Evolutionary conservation across 1,284 basidiomycete genomes (phyloP).

Genomic region (Melampsora abietis-canadensis): DNA sequence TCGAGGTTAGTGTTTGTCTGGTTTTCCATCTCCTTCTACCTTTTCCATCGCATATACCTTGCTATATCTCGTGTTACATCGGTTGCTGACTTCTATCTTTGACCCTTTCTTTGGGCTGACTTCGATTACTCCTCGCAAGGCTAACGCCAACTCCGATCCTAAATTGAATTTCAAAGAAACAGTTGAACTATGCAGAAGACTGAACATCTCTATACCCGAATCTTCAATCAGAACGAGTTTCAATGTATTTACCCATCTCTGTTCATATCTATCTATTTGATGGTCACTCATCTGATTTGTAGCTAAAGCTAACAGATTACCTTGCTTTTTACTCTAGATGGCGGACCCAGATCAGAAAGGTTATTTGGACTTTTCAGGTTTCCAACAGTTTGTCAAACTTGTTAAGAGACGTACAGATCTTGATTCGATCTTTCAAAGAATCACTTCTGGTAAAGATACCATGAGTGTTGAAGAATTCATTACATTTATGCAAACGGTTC

Average conservation of each 20-base stretch:
- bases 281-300: neutral
- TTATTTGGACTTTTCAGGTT: constrained; percentile 76
- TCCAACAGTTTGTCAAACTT: constrained; percentile 77
- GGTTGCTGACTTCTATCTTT: constrained; percentile 43
- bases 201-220: constrained; percentile 68
- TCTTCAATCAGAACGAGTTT: constrained; percentile 67
- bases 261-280: too few species aligned
- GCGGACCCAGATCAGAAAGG: constrained; percentile 66
- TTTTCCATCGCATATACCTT: constrained; percentile 45
- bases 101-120: constrained; percentile 43
- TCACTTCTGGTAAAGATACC: constrained; percentile 24
- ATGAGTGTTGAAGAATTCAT: constrained; percentile 38
- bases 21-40: constrained; percentile 80
- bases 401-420: constrained; percentile 80
- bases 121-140: constrained; percentile 45
- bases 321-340: constrained; percentile 53
- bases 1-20: constrained; percentile 56
- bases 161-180: constrained; percentile 70
- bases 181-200: constrained; percentile 67
- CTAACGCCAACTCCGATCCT: constrained; percentile 57
- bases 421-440: constrained; percentile 56
- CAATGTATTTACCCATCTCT: constrained; percentile 57
- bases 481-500: constrained; percentile 36
- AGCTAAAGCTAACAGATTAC: neutral
- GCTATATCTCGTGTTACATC: constrained; percentile 5